These are phyloP conservation scores for barrel medic (Medicago truncatula) DNA, from an alignment of 306 rosid genomes.

Conservation along the genomic window MtrunA17r5.0-ANR NC_053042.1:32109501-32110000, in stretches of 20 bases:
- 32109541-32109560: conserved; percentile 64
- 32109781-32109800: conserved; percentile 39
- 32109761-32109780: conserved; percentile 27
- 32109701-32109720: background rate
- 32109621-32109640: no score
- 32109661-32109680: background rate
- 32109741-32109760: conserved; percentile 37
- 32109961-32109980: conserved; percentile 39
- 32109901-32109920: conserved; percentile 47
- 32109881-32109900: conserved; percentile 55
- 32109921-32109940: conserved; percentile 46
- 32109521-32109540: conserved; percentile 70
- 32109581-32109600: conserved; percentile 34
- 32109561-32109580: conserved; percentile 42
- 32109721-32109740: background rate
- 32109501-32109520: conserved; percentile 77
- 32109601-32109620: conserved; percentile 39
- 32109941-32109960: conserved; percentile 53
- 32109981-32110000: background rate
- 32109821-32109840: background rate
- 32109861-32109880: conserved; percentile 64
- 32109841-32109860: conserved; percentile 18
- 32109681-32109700: conserved; percentile 26
- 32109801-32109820: background rate
- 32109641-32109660: background rate